Evolutionary conservation across 805 yeast genomes (phyloP), one percentile per base, ranked within the genome.

Genomic region (Nakazawaea ambrosiae): DNA sequence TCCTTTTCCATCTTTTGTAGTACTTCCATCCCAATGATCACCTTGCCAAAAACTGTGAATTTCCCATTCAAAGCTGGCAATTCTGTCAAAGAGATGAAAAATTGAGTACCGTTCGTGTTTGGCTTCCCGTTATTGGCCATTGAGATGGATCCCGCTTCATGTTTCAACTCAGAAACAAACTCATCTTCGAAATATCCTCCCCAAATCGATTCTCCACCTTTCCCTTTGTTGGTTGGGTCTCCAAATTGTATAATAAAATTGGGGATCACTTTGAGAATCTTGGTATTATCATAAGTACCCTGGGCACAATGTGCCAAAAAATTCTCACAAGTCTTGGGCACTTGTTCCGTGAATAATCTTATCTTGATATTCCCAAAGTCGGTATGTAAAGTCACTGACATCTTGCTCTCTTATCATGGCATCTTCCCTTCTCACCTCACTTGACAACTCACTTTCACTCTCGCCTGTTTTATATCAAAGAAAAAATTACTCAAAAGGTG

Each of bases 81-180:
- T 27, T 49, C 49, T 15, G 38, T 49, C 25, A 49, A 50, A 11
- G 51, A 44, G 12, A 74, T 70, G 58, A 74, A 74, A 49, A 74
- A 74, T 56, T 74, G 81, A 25, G 78, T 70, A 5, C 80, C 80
- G 49, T 74, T 74, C 46, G 79, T 70, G 61, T 73, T 65, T 48
- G 77, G 73, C 38, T 31, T 31, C 7, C 80, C 81, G 20, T 77
- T 69, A 48, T 74, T 74, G 44, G 79, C 79, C 80, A 73, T 73
- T 19, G 76, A 69, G 43, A 73, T 41, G 2, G 49, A 39, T 9
- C 58, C 58, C 17, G 37, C 38, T 17, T 35, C 34, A 33, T 52
- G 57, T 14, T 46, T 41, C 24, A 52, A 38, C 1, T 44, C 35
- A 1, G 49, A 47, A 20, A 34, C 17, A 28, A 52, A 43, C 39